phyloP scores from a whole-genome alignment of 805 yeast species.

The Candida odintsovae region DNA sequence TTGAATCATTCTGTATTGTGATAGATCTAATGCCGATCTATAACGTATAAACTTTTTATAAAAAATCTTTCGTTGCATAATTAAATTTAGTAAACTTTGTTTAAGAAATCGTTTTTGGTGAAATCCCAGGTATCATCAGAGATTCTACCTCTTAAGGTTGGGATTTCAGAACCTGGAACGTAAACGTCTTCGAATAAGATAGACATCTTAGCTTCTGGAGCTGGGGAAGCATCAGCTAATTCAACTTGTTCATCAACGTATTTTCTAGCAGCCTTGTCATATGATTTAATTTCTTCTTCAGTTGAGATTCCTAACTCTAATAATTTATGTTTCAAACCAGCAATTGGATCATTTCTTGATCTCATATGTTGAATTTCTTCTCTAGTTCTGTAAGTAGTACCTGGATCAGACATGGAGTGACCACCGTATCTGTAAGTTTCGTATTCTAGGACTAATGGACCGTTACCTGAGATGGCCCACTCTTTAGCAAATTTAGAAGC shows the following conservation, averaged over 20 bases:
- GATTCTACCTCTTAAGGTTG: constrained; percentile 92
- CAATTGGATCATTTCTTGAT: constrained; percentile 95
- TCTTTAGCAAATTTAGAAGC: constrained; percentile 97
- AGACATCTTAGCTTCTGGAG: constrained; percentile 94
- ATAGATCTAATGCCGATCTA: not conserved
- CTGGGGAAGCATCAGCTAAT: constrained; percentile 88
- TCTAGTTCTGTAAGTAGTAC: constrained; percentile 99
- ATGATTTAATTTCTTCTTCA: constrained; percentile 90
- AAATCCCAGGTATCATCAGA: constrained; percentile 93
- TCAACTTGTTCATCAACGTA: constrained; percentile 93
- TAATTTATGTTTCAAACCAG: constrained; percentile 86
- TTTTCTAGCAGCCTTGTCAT: constrained; percentile 94
- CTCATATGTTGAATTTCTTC: constrained; percentile 99
- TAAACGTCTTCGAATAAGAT: constrained; percentile 95
- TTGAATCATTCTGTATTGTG: not conserved
- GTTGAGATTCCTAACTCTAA: constrained; percentile 80
- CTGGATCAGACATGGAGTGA: constrained; percentile 99
- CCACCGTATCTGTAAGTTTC: constrained; percentile 99
- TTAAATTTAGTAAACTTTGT: constrained; percentile 23
- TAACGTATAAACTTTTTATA: not conserved
- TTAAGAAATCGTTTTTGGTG: constrained; percentile 38
- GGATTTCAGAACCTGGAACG: constrained; percentile 89
- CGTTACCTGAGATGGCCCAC: constrained; percentile 90
- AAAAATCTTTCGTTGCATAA: not conserved
- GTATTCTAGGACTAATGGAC: constrained; percentile 93